These are phyloP conservation scores for Cucumis sativus DNA, from an alignment of 306 rosid genomes.

Conservation along the genomic window Cucumber_9930_V3 NC_026657.2:13960001-13960500, in stretches of 20 bases:
- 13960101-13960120: slow-evolving; percentile 32
- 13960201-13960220: slow-evolving; percentile 61
- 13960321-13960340: slow-evolving; percentile 98
- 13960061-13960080: background rate
- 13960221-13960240: slow-evolving; percentile 88
- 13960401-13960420: background rate
- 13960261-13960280: slow-evolving; percentile 82
- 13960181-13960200: slow-evolving; percentile 37
- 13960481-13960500: background rate
- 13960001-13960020: background rate
- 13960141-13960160: background rate
- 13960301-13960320: slow-evolving; percentile 93
- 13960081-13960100: slow-evolving; percentile 22
- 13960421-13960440: background rate
- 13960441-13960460: background rate
- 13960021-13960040: background rate
- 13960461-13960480: background rate
- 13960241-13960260: slow-evolving; percentile 81
- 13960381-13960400: background rate
- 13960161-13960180: background rate
- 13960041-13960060: background rate
- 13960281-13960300: slow-evolving; percentile 95
- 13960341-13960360: slow-evolving; percentile 16
- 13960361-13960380: background rate
- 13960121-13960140: background rate